Evolutionary conservation across 805 yeast genomes (phyloP).

Genomic region (Grigorovia jiainica): DNA sequence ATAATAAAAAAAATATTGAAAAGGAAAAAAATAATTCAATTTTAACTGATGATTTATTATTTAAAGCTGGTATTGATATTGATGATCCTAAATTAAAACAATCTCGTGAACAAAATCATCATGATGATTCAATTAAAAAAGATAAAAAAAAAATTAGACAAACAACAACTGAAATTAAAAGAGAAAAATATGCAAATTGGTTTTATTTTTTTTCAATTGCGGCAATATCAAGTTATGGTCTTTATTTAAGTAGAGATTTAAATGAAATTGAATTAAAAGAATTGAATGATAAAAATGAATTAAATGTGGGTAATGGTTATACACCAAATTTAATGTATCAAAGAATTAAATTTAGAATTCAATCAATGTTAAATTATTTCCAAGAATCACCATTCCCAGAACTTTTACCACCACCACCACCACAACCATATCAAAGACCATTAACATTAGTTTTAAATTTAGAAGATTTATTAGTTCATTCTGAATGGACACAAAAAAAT

Average conservation of each 20-base stretch:
- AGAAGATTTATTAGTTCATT: conserved; percentile 84
- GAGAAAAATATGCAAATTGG: conserved; percentile 72
- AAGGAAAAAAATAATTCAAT: conserved; percentile 35
- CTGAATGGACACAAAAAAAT: conserved; percentile 81
- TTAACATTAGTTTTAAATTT: conserved; percentile 79
- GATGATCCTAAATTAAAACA: conserved; percentile 28
- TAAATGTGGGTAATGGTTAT: conserved; percentile 63
- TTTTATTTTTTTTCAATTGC: conserved; percentile 51
- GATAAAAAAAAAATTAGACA: conserved; percentile 44
- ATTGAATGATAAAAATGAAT: conserved; percentile 39
- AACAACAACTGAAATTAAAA: conserved; percentile 68
- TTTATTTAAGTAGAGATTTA: conserved; percentile 77
- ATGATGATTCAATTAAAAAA: conserved; percentile 13
- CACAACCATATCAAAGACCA: conserved; percentile 88
- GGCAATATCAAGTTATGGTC: conserved; percentile 42
- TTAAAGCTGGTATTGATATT: conserved; percentile 73
- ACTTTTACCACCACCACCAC: conserved; percentile 83
- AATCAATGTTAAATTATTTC: conserved; percentile 70
- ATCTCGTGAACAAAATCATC: conserved; percentile 9
- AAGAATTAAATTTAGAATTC: conserved; percentile 62
- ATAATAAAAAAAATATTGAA: neutral
- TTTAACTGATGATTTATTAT: conserved; percentile 71
- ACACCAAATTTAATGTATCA: conserved; percentile 54
- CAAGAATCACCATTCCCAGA: conserved; percentile 91
- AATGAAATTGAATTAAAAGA: conserved; percentile 66